Evolutionary conservation across 495 filamentous ascomycete species (phyloP).

Genomic region (Barbatosphaeria neglecta): DNA sequence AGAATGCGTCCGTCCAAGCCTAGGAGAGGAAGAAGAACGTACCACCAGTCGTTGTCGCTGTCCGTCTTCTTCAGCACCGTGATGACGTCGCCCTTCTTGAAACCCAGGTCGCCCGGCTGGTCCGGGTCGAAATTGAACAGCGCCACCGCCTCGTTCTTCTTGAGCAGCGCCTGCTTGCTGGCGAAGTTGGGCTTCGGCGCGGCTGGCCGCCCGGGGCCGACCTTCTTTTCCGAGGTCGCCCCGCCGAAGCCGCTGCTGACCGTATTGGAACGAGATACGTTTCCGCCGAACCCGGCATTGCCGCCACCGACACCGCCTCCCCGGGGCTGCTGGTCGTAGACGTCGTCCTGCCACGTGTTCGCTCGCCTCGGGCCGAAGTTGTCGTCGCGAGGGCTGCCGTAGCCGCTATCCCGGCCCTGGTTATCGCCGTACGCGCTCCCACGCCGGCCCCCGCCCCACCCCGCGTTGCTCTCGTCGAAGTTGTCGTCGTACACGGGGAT

Average conservation of each 20-base stretch:
- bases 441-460: conserved; percentile 79
- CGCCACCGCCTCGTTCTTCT: conserved; percentile 76
- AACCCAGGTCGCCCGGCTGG: conserved; percentile 82
- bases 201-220: conserved; percentile 53
- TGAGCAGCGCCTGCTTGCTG: conserved; percentile 50
- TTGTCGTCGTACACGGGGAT: conserved; percentile 81
- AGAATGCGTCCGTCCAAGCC: background rate
- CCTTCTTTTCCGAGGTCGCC: conserved; percentile 27
- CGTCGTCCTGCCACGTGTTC: conserved; percentile 81
- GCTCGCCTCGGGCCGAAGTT: conserved; percentile 48
- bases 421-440: conserved; percentile 72
- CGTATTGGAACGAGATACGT: conserved; percentile 37
- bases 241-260: conserved; percentile 23
- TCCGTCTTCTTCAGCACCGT: conserved; percentile 98
- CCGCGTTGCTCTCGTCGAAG: conserved; percentile 78
- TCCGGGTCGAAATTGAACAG: conserved; percentile 89
- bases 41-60: conserved; percentile 84
- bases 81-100: conserved; percentile 96
- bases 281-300: no score
- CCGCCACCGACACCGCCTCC: no score
- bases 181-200: conserved; percentile 80
- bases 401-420: conserved; percentile 41
- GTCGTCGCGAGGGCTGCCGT: conserved; percentile 16
- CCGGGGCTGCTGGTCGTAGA: conserved; percentile 68
- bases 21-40: conserved; percentile 14